A percentile compares a stretch with the other conserved stretches of the same genome.
Conservation (phyloP, 83 land plant genomes). For the Larix sibirica region DNA sequence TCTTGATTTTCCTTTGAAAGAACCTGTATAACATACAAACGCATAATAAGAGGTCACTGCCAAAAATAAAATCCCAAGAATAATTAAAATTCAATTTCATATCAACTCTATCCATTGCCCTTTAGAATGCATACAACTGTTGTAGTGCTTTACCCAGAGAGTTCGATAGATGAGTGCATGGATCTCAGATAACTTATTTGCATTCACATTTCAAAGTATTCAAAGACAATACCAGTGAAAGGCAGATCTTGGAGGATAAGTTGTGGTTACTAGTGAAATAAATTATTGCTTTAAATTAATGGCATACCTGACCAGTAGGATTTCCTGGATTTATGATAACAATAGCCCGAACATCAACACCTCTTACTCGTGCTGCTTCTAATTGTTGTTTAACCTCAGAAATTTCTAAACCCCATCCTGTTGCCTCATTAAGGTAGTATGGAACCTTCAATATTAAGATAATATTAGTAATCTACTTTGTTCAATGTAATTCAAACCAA, state of each 20-base stretch:
- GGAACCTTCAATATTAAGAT: constrained; percentile 68
- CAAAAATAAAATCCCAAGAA: neutral
- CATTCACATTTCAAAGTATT: neutral
- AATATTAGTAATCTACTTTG: neutral
- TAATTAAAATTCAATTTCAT: neutral
- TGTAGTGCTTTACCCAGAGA: neutral
- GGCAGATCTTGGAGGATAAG: neutral
- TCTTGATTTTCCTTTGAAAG: constrained; percentile 82
- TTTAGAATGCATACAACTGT: neutral
- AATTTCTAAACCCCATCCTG: constrained; percentile 92
- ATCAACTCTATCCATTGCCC: neutral
- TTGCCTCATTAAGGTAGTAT: constrained; percentile 90
- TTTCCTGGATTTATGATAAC: constrained; percentile 99
- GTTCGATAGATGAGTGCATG: neutral
- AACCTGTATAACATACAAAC: constrained; percentile 52
- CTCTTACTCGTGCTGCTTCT: constrained; percentile 72
- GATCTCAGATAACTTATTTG: neutral
- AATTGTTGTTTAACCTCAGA: constrained; percentile 81
- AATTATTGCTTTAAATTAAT: neutral
- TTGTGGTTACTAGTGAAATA: neutral
- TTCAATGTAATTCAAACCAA: neutral
- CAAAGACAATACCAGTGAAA: neutral
- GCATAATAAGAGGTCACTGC: neutral
- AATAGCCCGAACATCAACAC: constrained; percentile 83
- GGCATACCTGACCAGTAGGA: constrained; percentile 95